Evolutionary conservation across 2,329 filamentous ascomycete species (phyloP).

Genomic region (Pyrenophora tritici-repentis): DNA sequence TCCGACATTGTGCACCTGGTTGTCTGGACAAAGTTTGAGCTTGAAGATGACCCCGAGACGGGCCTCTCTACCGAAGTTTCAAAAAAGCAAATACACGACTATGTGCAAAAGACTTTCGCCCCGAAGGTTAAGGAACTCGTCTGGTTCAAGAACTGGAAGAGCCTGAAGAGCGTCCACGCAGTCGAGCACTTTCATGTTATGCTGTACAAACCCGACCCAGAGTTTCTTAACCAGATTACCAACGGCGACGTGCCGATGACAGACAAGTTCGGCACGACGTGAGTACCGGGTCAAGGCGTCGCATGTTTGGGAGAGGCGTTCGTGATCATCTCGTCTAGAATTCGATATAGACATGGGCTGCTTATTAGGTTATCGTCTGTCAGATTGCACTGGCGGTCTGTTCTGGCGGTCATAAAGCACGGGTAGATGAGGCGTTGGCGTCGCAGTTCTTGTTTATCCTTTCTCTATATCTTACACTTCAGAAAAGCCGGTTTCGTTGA

Average conservation of each 20-base stretch:
- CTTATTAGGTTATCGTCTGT: neutral
- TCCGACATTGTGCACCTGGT: conserved; percentile 79
- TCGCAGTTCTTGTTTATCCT: neutral
- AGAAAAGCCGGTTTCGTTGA: too few species aligned
- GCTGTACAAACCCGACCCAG: conserved; percentile 75
- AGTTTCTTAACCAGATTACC: conserved; percentile 73
- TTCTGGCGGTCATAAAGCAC: neutral
- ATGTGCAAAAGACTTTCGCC: conserved; percentile 70
- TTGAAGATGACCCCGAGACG: conserved; percentile 69
- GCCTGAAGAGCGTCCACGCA: conserved; percentile 80
- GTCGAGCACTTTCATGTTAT: conserved; percentile 96
- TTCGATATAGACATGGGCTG: conserved; percentile 17
- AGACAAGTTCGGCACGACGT: conserved; percentile 23
- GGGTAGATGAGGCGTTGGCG: neutral
- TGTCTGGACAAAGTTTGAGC: conserved; percentile 87
- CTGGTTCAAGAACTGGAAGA: conserved; percentile 94
- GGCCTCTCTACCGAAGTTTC: conserved; percentile 70
- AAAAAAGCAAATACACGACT: conserved; percentile 69
- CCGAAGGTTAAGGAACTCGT: conserved; percentile 55
- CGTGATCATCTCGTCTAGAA: neutral
- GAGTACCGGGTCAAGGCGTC: neutral
- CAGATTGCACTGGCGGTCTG: too few species aligned
- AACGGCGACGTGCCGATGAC: conserved; percentile 71
- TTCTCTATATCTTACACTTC: too few species aligned
- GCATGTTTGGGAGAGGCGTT: neutral